phyloP scores from a whole-genome alignment of 78 protist genomes.

The Dictyostelium discoideum region DNA sequence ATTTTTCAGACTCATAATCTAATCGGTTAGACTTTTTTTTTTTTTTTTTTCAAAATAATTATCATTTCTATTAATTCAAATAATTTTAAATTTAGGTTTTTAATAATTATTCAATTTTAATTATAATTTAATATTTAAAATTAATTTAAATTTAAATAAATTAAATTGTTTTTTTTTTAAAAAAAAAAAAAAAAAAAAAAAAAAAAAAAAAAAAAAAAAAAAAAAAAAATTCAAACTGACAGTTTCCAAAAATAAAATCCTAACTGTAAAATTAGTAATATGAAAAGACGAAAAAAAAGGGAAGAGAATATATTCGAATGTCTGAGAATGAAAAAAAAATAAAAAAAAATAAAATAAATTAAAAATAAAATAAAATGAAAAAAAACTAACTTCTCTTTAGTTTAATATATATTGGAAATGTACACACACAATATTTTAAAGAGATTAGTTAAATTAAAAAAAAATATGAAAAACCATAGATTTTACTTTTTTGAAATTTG shows the following conservation, averaged over 20 bases:
- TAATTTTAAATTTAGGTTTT: background rate
- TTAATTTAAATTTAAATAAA: no score
- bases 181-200: no score
- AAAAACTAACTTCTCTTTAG: background rate
- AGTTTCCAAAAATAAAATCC: background rate
- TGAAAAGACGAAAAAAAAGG: background rate
- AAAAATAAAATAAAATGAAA: no score
- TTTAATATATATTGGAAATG: background rate
- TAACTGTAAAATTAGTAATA: background rate
- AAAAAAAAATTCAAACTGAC: background rate
- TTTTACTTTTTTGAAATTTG: background rate
- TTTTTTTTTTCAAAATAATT: background rate
- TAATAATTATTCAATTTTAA: no score
- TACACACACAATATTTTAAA: no score
- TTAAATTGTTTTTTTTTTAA: no score
- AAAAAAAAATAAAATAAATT: no score
- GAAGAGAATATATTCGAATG: background rate
- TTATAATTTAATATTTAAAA: no score
- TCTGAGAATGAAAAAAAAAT: background rate
- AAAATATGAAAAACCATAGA: background rate
- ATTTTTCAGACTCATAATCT: background rate
- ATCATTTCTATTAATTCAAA: background rate
- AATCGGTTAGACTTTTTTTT: background rate
- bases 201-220: no score
- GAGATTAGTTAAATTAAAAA: background rate